A percentile compares a stretch with the other conserved stretches of the same genome.
Conservation (phyloP, 2,329 filamentous ascomycete genomes). For the Hysterium pulicare region DNA sequence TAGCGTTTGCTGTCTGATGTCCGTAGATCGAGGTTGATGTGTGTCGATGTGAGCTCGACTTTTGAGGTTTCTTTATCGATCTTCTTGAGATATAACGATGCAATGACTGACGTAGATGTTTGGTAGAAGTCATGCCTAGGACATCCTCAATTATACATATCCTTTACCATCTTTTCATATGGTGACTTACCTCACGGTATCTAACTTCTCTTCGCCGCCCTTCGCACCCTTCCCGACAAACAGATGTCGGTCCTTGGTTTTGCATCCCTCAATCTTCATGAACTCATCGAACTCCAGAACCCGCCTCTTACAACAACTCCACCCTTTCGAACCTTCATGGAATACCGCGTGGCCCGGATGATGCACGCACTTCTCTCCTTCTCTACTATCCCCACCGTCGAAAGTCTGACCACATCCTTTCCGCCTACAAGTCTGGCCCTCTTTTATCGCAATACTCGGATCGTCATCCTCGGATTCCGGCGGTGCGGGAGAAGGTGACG, state of each 20-base stretch:
- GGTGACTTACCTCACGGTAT: conserved; percentile 64
- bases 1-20: conserved; percentile 86
- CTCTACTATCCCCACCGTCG: conserved; percentile 43
- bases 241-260: conserved; percentile 74
- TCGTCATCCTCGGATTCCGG: conserved; percentile 78
- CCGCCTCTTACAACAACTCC: conserved; percentile 91
- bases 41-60: conserved; percentile 63
- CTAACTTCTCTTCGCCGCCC: conserved; percentile 67
- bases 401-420: conserved; percentile 69
- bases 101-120: conserved; percentile 78
- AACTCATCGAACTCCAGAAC: conserved; percentile 98
- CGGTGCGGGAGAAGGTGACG: conserved; percentile 25
- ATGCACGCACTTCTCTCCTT: conserved; percentile 75
- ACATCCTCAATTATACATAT: conserved; percentile 6
- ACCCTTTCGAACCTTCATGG: conserved; percentile 97
- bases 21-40: conserved; percentile 74
- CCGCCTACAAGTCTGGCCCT: conserved; percentile 73
- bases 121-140: conserved; percentile 88
- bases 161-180: conserved; percentile 1
- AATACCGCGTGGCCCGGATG: conserved; percentile 92
- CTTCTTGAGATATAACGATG: conserved; percentile 94
- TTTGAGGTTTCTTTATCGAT: conserved; percentile 78
- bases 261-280: conserved; percentile 90
- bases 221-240: conserved; percentile 77
- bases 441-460: conserved; percentile 66